These are phyloP conservation scores for Leptomonas pyrrhocoris DNA, from an alignment of 208 protist species.

Conservation along the genomic window DNA sequence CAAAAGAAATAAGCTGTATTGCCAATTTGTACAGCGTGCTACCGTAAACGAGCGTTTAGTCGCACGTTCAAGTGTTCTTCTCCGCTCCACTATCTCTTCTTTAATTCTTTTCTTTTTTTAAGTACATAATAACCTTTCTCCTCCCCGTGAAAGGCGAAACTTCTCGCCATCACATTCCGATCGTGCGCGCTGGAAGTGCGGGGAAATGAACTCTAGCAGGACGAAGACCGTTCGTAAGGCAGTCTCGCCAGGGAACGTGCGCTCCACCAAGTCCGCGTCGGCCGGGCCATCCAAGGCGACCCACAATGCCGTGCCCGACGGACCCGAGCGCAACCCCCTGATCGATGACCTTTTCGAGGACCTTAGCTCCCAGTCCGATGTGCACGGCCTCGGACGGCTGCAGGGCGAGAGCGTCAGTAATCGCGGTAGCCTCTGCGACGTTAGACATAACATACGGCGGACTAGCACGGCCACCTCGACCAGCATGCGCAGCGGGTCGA, in stretches of 20 bases:
- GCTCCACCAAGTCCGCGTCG: not conserved
- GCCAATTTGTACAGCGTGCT: too few species aligned
- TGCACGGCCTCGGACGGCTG: not conserved
- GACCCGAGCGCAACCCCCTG: conserved; percentile 32
- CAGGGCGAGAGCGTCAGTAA: conserved; percentile 26
- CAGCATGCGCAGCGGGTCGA: conserved; percentile 1
- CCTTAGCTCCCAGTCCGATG: conserved; percentile 6
- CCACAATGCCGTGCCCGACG: conserved; percentile 5
- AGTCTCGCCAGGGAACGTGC: conserved; percentile 1
- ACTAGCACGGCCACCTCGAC: conserved; percentile 8
- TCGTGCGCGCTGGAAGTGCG: not conserved
- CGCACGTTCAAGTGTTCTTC: not conserved
- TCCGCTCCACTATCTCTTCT: not conserved
- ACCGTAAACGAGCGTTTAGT: too few species aligned
- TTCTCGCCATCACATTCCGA: not conserved
- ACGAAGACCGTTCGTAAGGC: conserved; percentile 10
- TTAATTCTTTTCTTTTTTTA: conserved; percentile 18
- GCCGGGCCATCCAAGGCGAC: not conserved
- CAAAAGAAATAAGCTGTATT: too few species aligned
- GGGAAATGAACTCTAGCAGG: conserved; percentile 13
- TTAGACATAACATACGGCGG: not conserved
- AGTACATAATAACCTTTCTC: too few species aligned
- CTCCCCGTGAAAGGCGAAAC: too few species aligned
- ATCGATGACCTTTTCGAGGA: conserved; percentile 51
- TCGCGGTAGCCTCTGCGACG: conserved; percentile 4